Percentiles rank a stretch among this genome's conserved stretches.
Conservation (phyloP, 768 basidiomycete genomes). For the Mycena sanguinolenta region DNA sequence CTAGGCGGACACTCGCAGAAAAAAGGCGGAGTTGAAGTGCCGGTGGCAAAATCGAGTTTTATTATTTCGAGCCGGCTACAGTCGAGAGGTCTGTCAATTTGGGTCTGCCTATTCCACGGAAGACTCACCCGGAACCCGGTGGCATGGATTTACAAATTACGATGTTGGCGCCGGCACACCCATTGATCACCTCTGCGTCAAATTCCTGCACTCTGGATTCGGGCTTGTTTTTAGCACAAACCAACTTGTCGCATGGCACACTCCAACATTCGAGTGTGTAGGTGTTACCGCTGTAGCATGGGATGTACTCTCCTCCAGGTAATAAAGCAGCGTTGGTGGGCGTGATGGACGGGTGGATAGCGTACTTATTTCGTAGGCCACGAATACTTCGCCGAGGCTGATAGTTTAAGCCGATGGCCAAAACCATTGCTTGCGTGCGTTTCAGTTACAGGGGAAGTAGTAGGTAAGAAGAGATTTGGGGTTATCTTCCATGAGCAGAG, state of each 20-base stretch:
- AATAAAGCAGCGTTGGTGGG: constrained; percentile 14
- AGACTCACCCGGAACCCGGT: constrained; percentile 7
- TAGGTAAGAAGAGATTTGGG: no score
- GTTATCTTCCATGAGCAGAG: no score
- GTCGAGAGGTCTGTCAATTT: neutral
- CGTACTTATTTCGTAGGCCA: neutral
- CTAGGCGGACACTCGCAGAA: neutral
- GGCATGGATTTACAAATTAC: constrained; percentile 18
- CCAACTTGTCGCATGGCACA: constrained; percentile 15
- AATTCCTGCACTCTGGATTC: constrained; percentile 4
- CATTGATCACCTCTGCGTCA: constrained; percentile 16
- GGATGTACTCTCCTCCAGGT: constrained; percentile 27
- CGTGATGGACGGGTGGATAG: constrained; percentile 1
- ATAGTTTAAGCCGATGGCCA: no score
- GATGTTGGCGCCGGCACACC: constrained; percentile 16
- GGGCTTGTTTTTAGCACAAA: constrained; percentile 11
- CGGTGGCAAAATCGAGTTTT: constrained; percentile 21
- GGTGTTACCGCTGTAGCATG: constrained; percentile 15
- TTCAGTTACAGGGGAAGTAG: no score
- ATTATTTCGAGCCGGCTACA: constrained; percentile 16
- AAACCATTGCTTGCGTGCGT: no score
- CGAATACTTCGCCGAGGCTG: no score
- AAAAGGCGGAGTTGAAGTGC: constrained; percentile 8
- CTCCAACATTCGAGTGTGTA: constrained; percentile 31
- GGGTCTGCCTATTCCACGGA: no score